phyloP scores from a whole-genome alignment of 371 early-diverging fungal species.

The Funneliformis caledonium region DNA sequence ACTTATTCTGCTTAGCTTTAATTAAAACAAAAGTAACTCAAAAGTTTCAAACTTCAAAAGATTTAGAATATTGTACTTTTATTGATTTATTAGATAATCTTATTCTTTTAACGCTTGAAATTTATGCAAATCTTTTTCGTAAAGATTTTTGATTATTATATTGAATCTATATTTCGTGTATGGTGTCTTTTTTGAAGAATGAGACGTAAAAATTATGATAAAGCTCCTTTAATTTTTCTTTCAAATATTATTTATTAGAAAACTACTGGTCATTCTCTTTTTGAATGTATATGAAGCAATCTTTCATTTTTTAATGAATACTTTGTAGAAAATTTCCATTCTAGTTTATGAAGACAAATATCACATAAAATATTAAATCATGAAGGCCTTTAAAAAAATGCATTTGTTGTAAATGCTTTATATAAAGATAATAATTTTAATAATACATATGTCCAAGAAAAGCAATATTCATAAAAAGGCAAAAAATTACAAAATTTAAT shows the following conservation, averaged over 20 bases:
- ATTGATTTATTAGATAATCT: conserved; percentile 26
- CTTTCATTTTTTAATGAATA: conserved; percentile 21
- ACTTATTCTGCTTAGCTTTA: not conserved
- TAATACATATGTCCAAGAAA: no score
- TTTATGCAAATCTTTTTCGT: conserved; percentile 32
- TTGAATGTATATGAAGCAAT: not conserved
- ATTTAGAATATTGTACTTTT: conserved; percentile 11
- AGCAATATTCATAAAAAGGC: no score
- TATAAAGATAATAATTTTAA: no score
- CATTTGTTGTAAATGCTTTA: no score
- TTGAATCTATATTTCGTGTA: conserved; percentile 15
- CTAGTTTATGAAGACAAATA: not conserved
- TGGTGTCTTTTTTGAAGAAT: not conserved
- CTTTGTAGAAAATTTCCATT: conserved; percentile 22
- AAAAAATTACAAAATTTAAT: no score
- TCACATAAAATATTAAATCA: not conserved
- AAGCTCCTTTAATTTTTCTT: conserved; percentile 2
- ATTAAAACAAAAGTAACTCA: not conserved
- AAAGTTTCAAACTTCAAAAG: not conserved
- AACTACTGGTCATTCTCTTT: conserved; percentile 20
- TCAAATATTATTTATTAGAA: conserved; percentile 29
- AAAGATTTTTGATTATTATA: conserved; percentile 6
- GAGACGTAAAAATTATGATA: conserved; percentile 28
- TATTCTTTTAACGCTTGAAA: conserved; percentile 8
- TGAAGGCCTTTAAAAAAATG: no score